Evolutionary conservation across 2,329 filamentous ascomycete genomes (phyloP), one percentile per base, ranked within the genome.

Genomic region (Leptodontidium sp.): DNA sequence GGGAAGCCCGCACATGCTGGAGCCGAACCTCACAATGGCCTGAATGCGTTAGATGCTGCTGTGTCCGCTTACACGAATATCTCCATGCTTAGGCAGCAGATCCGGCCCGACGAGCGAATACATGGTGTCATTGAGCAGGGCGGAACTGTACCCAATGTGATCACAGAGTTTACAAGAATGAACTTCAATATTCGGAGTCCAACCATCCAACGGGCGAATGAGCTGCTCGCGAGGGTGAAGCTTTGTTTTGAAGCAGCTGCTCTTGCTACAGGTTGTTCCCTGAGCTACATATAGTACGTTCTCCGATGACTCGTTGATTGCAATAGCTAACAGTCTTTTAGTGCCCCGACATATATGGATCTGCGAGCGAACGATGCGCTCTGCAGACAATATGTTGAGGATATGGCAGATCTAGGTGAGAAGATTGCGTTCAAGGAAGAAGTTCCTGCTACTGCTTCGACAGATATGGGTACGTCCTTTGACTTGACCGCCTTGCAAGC

Each of bases 41-140:
- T 81, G 43, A 83, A 82, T 69, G 81, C 81, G 0, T 76, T 81
- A 11, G 81, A 82, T 71, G 80, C 81, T 11, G 75, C 78, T 3
- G 77, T 79, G 15, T 67, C 76, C 15, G 79, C 79, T 0, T 81
- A 81, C 63, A 78, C 74, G 62, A 77, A 71, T 15, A 73, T 80
- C 4, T 74, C 71, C 52, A 72, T 79, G 62, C 66, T 79, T 64
- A 67, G 77, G 40, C 77, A 79, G 66, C 79, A 80, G 67, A 74
- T 75, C 17, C 62, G 66, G 29, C 71, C 72, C 0, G 69, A 68
- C 35, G 68, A 76, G 52, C 69, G 75, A 7, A 78, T 84, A 4
- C 80, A 83, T 66, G 79, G 78, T n/a, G 79, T 81, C 1, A 79
- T 82, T 26, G 68, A 76, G 2, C 72, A 82, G 24, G 80, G 78